Conservation (phyloP, 129 eudicot genomes). For the Cynara cardunculus region DNA sequence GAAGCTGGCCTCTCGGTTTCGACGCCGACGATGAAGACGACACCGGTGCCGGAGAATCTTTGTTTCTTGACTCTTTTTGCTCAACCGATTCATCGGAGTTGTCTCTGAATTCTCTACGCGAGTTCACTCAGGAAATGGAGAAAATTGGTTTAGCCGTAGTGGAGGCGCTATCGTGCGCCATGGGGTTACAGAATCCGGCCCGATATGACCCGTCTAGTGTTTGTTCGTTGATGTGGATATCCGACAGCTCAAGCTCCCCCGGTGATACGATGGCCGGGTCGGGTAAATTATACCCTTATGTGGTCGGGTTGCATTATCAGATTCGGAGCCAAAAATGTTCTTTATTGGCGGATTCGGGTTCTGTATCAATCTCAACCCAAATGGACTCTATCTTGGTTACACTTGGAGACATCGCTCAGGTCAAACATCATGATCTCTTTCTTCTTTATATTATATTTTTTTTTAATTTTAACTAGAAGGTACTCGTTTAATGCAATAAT, state of each 20-base stretch:
- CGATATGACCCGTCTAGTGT: constrained; percentile 34
- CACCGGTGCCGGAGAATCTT: constrained; percentile 27
- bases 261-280: constrained; percentile 22
- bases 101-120: constrained; percentile 35
- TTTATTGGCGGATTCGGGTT: constrained; percentile 61
- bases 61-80: constrained; percentile 52
- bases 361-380: constrained; percentile 44
- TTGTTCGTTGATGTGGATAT: constrained; percentile 63
- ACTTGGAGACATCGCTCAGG: constrained; percentile 92
- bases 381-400: constrained; percentile 72
- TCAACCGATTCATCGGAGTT: constrained; percentile 36
- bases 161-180: constrained; percentile 47
- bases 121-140: constrained; percentile 63
- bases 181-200: constrained; percentile 53
- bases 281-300: constrained; percentile 72
- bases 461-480: no score
- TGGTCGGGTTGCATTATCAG: constrained; percentile 68
- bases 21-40: constrained; percentile 37
- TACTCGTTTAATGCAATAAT: no score
- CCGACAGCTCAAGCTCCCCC: constrained; percentile 1
- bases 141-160: constrained; percentile 51
- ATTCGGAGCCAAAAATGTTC: constrained; percentile 27
- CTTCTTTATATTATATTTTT: not conserved
- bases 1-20: constrained; percentile 72
- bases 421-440: constrained; percentile 1